Conservation (phyloP, 78 protist genomes). For the Polysphondylium violaceum region DNA sequence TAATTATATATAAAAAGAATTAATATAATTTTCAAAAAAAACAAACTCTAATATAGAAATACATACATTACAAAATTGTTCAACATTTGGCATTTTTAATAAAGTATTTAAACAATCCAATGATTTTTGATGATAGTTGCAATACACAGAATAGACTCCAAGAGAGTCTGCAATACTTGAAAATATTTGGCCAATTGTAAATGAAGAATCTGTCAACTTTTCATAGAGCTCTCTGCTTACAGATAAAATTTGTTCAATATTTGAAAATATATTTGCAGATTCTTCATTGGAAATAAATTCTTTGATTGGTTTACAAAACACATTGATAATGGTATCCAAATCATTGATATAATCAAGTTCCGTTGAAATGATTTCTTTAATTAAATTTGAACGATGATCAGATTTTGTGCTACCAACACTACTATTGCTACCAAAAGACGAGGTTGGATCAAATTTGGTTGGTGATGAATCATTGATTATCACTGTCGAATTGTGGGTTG, state of each 20-base stretch:
- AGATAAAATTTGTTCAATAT: conserved; percentile 49
- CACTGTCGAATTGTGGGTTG: not conserved
- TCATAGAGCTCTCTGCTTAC: conserved; percentile 43
- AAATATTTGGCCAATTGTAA: conserved; percentile 68
- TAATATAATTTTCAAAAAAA: not conserved
- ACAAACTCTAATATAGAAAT: not conserved
- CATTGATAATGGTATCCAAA: conserved; percentile 43
- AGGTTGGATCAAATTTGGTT: not conserved
- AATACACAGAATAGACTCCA: conserved; percentile 64
- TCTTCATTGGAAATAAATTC: conserved; percentile 60
- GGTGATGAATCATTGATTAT: not conserved
- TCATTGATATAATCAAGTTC: conserved; percentile 61
- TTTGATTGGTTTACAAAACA: conserved; percentile 51
- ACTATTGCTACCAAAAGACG: not conserved
- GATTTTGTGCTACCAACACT: conserved; percentile 16
- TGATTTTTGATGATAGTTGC: conserved; percentile 76
- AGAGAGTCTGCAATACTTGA: conserved; percentile 42
- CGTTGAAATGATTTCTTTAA: conserved; percentile 66
- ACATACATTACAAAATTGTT: conserved; percentile 25
- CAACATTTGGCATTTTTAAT: conserved; percentile 33
- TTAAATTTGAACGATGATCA: conserved; percentile 36
- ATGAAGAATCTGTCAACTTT: conserved; percentile 10
- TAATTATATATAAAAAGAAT: not conserved
- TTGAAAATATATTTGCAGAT: conserved; percentile 59
- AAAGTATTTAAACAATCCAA: conserved; percentile 38